phyloP scores from a whole-genome alignment of 352 stramenopile genomes.

The Pythium coloratum region DNA sequence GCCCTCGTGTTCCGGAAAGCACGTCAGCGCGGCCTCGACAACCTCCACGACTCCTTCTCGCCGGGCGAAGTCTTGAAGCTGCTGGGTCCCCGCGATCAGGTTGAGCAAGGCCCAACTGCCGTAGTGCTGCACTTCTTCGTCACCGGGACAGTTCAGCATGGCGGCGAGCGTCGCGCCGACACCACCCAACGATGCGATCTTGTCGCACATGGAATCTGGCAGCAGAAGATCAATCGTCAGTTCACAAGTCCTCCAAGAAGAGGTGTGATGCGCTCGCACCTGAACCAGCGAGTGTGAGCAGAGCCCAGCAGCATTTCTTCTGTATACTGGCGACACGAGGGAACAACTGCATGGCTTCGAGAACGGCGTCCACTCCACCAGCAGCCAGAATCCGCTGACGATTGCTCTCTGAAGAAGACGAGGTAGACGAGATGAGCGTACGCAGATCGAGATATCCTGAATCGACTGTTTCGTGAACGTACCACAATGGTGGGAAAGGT shows the following conservation, averaged over 20 bases:
- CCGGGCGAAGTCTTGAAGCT: conserved; percentile 56
- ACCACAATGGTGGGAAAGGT: conserved; percentile 85
- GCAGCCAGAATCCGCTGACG: conserved; percentile 67
- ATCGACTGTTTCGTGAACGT: conserved; percentile 24
- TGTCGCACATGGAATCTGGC: conserved; percentile 67
- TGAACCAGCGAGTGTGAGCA: conserved; percentile 80
- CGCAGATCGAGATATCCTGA: conserved; percentile 10
- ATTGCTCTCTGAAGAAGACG: conserved; percentile 69
- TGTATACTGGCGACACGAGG: conserved; percentile 68
- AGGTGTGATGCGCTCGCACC: conserved; percentile 30
- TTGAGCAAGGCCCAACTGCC: conserved; percentile 74
- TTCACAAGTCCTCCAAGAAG: background rate
- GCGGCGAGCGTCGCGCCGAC: conserved; percentile 67
- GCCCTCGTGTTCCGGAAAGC: conserved; percentile 69
- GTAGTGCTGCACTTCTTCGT: conserved; percentile 64
- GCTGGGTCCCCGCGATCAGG: conserved; percentile 47
- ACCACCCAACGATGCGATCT: conserved; percentile 55
- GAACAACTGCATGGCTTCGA: conserved; percentile 86
- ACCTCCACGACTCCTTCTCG: conserved; percentile 80
- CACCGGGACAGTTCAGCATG: conserved; percentile 71
- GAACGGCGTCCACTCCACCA: conserved; percentile 75
- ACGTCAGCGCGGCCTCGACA: conserved; percentile 73
- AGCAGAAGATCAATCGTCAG: background rate
- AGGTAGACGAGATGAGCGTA: conserved; percentile 18
- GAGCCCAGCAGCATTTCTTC: conserved; percentile 78